Evolutionary conservation across 2,329 filamentous ascomycete species (phyloP), one percentile per base, ranked within the genome.

Genomic region (Fusarium anguioides): DNA sequence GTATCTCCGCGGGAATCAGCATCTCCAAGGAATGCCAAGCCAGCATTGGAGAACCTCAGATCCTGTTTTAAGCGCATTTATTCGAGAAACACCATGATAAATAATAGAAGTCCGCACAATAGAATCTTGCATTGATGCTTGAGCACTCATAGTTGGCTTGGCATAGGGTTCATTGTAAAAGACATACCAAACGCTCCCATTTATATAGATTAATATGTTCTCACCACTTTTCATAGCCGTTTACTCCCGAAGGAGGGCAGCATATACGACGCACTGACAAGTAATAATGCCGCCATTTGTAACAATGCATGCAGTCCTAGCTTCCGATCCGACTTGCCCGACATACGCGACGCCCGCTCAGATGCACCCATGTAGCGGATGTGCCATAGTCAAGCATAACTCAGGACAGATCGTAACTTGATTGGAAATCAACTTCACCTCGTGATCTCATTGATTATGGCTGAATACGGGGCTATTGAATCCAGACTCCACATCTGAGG

Each of bases 1-100:
- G 47, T 41, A 60, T 64, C 61, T 64, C 59, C 60, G 60, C 61
- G 61, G 61, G 21, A 41, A 26, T 64, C 37, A 44, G 23, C 35
- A 49, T 64, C 37, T 64, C 47, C 47, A 31, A 41, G 53, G 42
- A 46, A 26, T 24, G 21, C 15, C 58, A 51, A 29, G 20, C 24
- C 27, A 11, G 6, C 21, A 26, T 49, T 15, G 10, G 18, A n/a
- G 15, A 33, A 40, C 5, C n/a, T 8, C 23, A n/a, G 31, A 26
- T 29, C 45, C 52, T 52, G 17, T 14, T 15, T 21, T 8, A 2
- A 9, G 14, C 4, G 5, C 5, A 21, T 23, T 14, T 29, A 1
- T 11, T 29, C 11, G 4, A 18, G 6, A 21, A 21, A 3, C 5
- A 26, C n/a, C 5, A 20, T 17, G 11, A 24, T 14, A 24, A 48